Evolutionary conservation across 1,139 yeast genomes (phyloP), one percentile per base, ranked within the genome.

Genomic region (Pichia cactophila): DNA sequence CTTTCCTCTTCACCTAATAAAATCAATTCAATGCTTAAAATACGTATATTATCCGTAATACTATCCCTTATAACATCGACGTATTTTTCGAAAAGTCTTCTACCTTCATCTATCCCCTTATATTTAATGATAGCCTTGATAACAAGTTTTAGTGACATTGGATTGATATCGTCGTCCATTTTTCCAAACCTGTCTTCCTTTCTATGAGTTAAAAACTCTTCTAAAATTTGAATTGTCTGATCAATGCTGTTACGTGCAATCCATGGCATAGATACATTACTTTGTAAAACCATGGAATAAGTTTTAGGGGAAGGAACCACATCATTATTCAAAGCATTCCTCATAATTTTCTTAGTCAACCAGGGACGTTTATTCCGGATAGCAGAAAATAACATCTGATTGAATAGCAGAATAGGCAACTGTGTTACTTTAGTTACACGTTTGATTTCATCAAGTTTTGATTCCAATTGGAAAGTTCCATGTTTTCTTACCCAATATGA

Each of bases 371-470:
- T 60, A 42, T 65, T 67, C 26, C 66, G 55, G 17, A 69, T 58
- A 50, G 67, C 72, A 54, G 68, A 74, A 50, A 64, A 69, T 3
- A 78, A 69, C 42, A 73, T 65, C 51, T 70, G 70, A 55, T 78
- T 77, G 56, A 67, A 77, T 0, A 71, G 60, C 16, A 62, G 61
- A 0, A 70, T 57, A 2, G 73, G 70, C 4, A 62, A 42, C 9
- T 33, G 26, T 2, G 52, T 46, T 2, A 42, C 16, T 3, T 45
- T 42, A 12, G 55, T 44, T 12, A 20, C 42, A 29, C 50, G 33
- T 9, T 47, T 45, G 1, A 60, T 47, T 16, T 52, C 52, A 20
- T 56, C 51, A 7, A 63, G 28, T 33, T 50, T 49, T 5, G 37
- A 31, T 11, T 53, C 50, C 10, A 56, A 12, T 8, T 56, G 54